Evolutionary conservation across 768 basidiomycete genomes (phyloP).

Genomic region (Xanthoconium purpureum): DNA sequence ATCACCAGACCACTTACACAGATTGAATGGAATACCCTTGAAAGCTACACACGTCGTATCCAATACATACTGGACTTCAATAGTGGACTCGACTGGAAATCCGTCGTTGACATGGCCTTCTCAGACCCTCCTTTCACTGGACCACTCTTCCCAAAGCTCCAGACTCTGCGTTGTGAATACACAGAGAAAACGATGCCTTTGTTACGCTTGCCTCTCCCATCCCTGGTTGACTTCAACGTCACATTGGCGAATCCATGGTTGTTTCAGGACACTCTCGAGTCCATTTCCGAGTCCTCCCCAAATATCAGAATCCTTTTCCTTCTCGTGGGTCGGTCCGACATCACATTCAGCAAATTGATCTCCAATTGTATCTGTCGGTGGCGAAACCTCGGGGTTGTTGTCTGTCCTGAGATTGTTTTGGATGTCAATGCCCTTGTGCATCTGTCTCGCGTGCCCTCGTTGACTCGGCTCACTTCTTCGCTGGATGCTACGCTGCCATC

Average conservation of each 20-base stretch:
- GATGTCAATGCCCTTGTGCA: no score
- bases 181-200: not conserved
- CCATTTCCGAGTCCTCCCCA: not conserved
- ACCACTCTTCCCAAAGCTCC: not conserved
- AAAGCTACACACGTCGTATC: not conserved
- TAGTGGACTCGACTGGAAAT: not conserved
- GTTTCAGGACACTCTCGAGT: not conserved
- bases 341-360: not conserved
- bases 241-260: no score
- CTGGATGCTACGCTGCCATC: no score
- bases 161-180: not conserved
- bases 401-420: not conserved
- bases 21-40: not conserved
- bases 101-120: not conserved
- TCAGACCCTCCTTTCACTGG: no score
- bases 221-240: not conserved
- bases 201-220: not conserved
- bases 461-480: not conserved
- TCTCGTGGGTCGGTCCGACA: not conserved
- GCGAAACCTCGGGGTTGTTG: not conserved
- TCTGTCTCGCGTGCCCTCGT: no score
- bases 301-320: not conserved
- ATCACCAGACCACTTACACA: not conserved
- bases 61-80: not conserved
- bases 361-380: not conserved